Evolutionary conservation across 169 alveolate species (phyloP).

Genomic region (Plasmodium coatneyi): DNA sequence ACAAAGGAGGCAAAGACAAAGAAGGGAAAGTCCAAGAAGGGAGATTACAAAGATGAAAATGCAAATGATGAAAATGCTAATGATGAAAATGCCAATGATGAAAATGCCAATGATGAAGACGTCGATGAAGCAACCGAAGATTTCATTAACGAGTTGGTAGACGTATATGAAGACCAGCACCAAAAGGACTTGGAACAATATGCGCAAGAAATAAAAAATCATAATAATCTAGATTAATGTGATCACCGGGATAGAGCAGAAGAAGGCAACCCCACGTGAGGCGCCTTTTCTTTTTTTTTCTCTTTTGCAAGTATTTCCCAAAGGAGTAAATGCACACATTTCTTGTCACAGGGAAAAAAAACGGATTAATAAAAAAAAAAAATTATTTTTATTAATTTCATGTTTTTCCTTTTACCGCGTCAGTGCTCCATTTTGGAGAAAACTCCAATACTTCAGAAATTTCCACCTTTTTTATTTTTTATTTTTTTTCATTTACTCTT

Average conservation of each 20-base stretch:
- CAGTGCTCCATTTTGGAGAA: background rate
- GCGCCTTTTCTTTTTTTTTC: background rate
- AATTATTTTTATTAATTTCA: background rate
- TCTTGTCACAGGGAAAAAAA: background rate
- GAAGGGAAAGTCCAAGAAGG: background rate
- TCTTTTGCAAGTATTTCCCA: background rate
- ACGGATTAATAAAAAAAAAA: background rate
- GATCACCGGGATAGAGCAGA: background rate
- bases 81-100: background rate
- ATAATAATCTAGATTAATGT: background rate
- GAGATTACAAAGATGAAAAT: background rate
- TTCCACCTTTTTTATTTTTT: background rate
- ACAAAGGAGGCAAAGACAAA: background rate
- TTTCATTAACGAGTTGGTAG: conserved; percentile 35
- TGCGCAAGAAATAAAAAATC: conserved; percentile 36
- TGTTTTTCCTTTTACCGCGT: background rate
- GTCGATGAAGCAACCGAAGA: conserved; percentile 22
- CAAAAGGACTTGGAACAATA: conserved; percentile 2
- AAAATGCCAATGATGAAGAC: background rate
- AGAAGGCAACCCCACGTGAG: background rate
- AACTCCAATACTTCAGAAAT: background rate
- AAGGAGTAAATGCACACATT: background rate
- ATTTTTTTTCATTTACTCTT: background rate
- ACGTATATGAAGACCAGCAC: conserved; percentile 21
- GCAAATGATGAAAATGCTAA: background rate